Conservation (phyloP, 2,329 filamentous ascomycete genomes). For the Cordyceps cateniannulata region DNA sequence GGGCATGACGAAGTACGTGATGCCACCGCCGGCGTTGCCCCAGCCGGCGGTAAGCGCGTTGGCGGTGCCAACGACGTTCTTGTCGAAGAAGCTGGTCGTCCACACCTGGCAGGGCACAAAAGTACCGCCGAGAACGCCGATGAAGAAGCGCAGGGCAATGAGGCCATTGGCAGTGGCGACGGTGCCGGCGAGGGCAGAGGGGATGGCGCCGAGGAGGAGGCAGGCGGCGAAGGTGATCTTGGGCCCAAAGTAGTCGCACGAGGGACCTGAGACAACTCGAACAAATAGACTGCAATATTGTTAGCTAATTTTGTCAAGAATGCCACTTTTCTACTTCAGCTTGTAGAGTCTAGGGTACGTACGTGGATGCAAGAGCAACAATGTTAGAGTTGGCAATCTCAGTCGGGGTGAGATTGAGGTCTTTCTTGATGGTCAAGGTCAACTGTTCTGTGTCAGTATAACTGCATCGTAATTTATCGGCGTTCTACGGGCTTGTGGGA, state of each 20-base stretch:
- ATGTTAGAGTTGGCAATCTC: slow-evolving; percentile 89
- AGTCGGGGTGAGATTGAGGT: slow-evolving; percentile 62
- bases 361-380: slow-evolving; percentile 61
- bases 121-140: slow-evolving; percentile 69
- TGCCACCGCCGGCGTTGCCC: slow-evolving; percentile 82
- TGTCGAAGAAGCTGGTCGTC: slow-evolving; percentile 90
- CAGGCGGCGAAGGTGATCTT: slow-evolving; percentile 69
- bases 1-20: slow-evolving; percentile 93
- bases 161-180: slow-evolving; percentile 58
- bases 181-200: slow-evolving; percentile 74
- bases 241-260: slow-evolving; percentile 78
- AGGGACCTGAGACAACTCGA: slow-evolving; percentile 71
- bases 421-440: slow-evolving; percentile 70
- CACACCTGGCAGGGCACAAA: slow-evolving; percentile 92
- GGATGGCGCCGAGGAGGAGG: slow-evolving; percentile 69
- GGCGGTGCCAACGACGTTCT: slow-evolving; percentile 85
- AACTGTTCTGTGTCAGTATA: slow-evolving; percentile 28
- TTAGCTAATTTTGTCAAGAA: not conserved
- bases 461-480: not conserved
- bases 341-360: not conserved
- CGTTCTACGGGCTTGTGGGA: not conserved
- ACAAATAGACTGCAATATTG: slow-evolving; percentile 47
- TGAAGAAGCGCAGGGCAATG: slow-evolving; percentile 69
- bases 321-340: not conserved
- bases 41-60: slow-evolving; percentile 80